These are phyloP conservation scores for Naegleria gruberi DNA, from an alignment of 208 protist species.

Conservation along the genomic window DNA sequence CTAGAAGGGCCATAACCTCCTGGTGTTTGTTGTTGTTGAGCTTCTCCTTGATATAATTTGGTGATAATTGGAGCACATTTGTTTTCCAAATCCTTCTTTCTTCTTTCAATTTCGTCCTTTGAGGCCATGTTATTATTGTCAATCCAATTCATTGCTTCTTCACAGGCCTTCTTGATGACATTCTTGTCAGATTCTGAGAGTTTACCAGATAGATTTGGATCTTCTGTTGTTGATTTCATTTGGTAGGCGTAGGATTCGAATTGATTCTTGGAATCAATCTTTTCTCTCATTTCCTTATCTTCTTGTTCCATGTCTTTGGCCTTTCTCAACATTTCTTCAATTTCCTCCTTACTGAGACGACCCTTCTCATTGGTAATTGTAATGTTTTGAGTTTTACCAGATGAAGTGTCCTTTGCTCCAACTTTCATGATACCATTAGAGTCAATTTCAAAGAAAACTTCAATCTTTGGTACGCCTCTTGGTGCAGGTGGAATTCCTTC, in stretches of 20 bases:
- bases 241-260: no score
- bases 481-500: conserved; percentile 69
- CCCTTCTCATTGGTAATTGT: conserved; percentile 64
- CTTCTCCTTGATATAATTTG: no score
- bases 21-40: no score
- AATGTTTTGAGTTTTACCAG: conserved; percentile 62
- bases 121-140: conserved; percentile 32
- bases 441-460: conserved; percentile 76
- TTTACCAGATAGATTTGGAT: no score
- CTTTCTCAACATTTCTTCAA: conserved; percentile 63
- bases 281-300: conserved; percentile 60
- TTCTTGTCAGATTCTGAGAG: no score
- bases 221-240: no score
- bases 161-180: no score
- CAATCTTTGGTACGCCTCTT: conserved; percentile 76
- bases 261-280: conserved; percentile 67
- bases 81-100: conserved; percentile 50
- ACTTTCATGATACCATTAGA: conserved; percentile 79
- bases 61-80: no score
- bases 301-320: conserved; percentile 59
- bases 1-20: no score
- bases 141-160: no score
- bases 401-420: conserved; percentile 67
- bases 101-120: conserved; percentile 51
- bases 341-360: conserved; percentile 59